Base-by-base conservation (phyloP, 179 eudicot genomes). In the Corrigiola litoralis region DNA sequence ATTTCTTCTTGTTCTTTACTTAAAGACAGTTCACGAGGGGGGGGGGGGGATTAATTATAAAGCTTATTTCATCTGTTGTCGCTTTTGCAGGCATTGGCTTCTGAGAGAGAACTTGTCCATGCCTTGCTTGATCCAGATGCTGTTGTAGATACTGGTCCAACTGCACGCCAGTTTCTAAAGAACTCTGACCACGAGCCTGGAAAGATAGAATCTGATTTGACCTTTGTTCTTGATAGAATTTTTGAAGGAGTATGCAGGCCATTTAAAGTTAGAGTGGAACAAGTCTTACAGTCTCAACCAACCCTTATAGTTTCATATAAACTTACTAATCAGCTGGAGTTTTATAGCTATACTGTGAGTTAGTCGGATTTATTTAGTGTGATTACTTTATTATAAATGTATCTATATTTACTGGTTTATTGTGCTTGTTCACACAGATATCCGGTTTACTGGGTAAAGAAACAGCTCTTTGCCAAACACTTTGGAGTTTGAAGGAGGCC, bases 171-270 rank as follows among this genome's bases (percentile, higher is more conserved):
- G 67, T 84, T 81, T 46, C 82, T 85, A 69, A 84, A 77, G 66
- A 79, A 72, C 61, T 63, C 75, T 24, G 94, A 83, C 52, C 73
- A 53, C 53, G 89, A 80, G 61, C 41, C 57, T 18, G 94, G 78
- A 69, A 90, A 83, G 72, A 65, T 79, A 23, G 95, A 84, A 68
- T 56, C 90, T 68, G 96, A 94, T 75, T 84, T 90, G 69, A 90
- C 92, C 32, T 94, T 90, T 80, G 99, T 90, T 71, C 82, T 94
- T 72, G 99, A 94, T 80, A 84, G 97, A 84, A 94, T 94, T 14
- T 94, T 94, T 66, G 99, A 94, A 84, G 99, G 99, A 66, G 91
- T 94, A 77, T 94, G 99, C 77, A 76, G 97, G 68, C 99, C 99
- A 51, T 94, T 94, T 74, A 94, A 94, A 90, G 90, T 86, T 57